A percentile compares a stretch with the other conserved stretches of the same genome.
Conservation (phyloP, 768 basidiomycete species). For the Pisolithus marmoratus region DNA sequence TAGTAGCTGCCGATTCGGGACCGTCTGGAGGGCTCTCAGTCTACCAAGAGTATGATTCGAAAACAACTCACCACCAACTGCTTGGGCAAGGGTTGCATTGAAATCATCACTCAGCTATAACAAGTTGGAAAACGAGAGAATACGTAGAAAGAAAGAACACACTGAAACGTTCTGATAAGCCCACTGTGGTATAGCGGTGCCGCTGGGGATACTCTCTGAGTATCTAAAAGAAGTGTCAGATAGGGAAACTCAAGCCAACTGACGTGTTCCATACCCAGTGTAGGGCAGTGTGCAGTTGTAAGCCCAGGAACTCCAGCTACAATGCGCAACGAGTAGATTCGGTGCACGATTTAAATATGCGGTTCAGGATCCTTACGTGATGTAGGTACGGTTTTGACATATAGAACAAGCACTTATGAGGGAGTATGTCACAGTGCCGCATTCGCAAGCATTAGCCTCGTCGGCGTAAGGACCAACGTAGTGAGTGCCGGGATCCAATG, state of each 20-base stretch:
- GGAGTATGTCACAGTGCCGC: slow-evolving; percentile 52
- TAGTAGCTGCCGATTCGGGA: slow-evolving; percentile 40
- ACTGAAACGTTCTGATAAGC: slow-evolving; percentile 53
- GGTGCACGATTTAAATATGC: neutral
- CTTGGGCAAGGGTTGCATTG: slow-evolving; percentile 33
- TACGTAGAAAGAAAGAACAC: slow-evolving; percentile 12
- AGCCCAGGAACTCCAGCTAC: slow-evolving; percentile 48
- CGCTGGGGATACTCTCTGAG: slow-evolving; percentile 41
- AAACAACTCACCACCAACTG: slow-evolving; percentile 19
- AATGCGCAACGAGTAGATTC: slow-evolving; percentile 3
- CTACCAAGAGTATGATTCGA: neutral
- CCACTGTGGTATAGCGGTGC: slow-evolving; percentile 53
- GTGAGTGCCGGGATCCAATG: slow-evolving; percentile 29
- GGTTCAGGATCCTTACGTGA: slow-evolving; percentile 22
- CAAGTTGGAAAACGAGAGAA: slow-evolving; percentile 1
- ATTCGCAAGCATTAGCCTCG: slow-evolving; percentile 37
- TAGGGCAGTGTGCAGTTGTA: slow-evolving; percentile 40
- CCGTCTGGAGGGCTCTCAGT: slow-evolving; percentile 21
- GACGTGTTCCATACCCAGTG: slow-evolving; percentile 13
- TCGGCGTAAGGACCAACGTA: slow-evolving; percentile 29
- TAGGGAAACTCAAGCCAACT: neutral
- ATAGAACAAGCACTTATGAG: slow-evolving; percentile 51
- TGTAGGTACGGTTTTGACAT: slow-evolving; percentile 43
- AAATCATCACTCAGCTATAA: slow-evolving; percentile 32
- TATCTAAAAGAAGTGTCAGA: slow-evolving; percentile 29